phyloP scores from a whole-genome alignment of 2,329 filamentous ascomycete genomes.

The Neurospora sp. region DNA sequence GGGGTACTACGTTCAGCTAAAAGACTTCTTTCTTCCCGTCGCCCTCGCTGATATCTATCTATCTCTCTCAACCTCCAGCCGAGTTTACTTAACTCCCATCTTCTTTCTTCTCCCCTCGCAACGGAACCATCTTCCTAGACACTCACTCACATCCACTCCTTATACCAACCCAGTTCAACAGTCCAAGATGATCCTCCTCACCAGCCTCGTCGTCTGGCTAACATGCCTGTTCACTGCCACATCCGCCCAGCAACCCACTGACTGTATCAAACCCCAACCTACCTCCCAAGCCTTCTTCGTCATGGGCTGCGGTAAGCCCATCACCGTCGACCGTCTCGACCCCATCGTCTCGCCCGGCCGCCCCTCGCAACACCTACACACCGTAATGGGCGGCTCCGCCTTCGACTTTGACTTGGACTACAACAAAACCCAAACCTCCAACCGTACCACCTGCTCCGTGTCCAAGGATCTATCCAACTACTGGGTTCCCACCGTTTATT shows the following conservation, averaged over 20 bases:
- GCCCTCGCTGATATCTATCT: no score
- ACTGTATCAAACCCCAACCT: neutral
- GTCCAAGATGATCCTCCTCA: neutral
- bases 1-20: neutral
- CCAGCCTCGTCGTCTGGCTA: neutral
- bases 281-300: conserved; percentile 4
- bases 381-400: conserved; percentile 51
- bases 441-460: conserved; percentile 50
- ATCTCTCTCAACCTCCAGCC: neutral
- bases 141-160: neutral
- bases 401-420: conserved; percentile 47
- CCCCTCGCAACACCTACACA: conserved; percentile 48
- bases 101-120: neutral
- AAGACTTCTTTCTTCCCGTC: no score
- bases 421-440: conserved; percentile 38
- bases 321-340: conserved; percentile 37
- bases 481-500: conserved; percentile 33
- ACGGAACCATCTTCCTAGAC: neutral
- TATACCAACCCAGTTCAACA: neutral
- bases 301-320: conserved; percentile 11
- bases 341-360: conserved; percentile 47
- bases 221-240: neutral
- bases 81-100: neutral
- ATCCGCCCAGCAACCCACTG: neutral
- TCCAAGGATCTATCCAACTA: conserved; percentile 55